phyloP scores from a whole-genome alignment of 1,284 basidiomycete genomes.

The Stereum hirsutum region DNA sequence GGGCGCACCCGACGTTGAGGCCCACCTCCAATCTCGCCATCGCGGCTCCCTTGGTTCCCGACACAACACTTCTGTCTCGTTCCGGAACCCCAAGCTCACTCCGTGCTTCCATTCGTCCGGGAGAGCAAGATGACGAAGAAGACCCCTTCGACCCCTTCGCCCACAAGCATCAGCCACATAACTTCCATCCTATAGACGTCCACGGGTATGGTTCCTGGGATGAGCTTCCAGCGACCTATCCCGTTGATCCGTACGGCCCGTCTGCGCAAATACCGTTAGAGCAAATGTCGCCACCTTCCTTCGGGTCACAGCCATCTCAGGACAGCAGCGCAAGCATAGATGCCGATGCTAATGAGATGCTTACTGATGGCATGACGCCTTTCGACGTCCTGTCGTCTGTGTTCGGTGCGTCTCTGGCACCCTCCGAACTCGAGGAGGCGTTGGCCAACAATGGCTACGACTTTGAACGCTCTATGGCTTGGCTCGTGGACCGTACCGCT shows the following conservation, averaged over 20 bases:
- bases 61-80: constrained; percentile 49
- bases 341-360: constrained; percentile 33
- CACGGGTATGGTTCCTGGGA: too few species aligned
- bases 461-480: constrained; percentile 91
- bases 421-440: constrained; percentile 90
- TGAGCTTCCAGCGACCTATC: too few species aligned
- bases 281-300: constrained; percentile 6
- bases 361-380: constrained; percentile 90
- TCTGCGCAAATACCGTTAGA: constrained; percentile 15
- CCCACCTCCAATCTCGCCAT: constrained; percentile 81
- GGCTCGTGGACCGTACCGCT: constrained; percentile 72
- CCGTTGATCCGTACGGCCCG: too few species aligned
- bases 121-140: constrained; percentile 52
- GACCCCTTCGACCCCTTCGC: constrained; percentile 73
- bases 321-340: constrained; percentile 43
- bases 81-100: constrained; percentile 47
- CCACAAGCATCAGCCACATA: constrained; percentile 34
- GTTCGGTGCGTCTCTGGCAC: constrained; percentile 82
- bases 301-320: constrained; percentile 9
- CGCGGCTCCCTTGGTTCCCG: constrained; percentile 77
- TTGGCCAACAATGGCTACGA: constrained; percentile 85
- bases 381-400: constrained; percentile 93
- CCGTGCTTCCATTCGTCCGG: constrained; percentile 50
- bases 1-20: constrained; percentile 67
- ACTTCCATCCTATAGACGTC: constrained; percentile 60